Evolutionary conservation across 805 yeast species (phyloP), one percentile per base, ranked within the genome.

Genomic region (Candida xiaguanensis): DNA sequence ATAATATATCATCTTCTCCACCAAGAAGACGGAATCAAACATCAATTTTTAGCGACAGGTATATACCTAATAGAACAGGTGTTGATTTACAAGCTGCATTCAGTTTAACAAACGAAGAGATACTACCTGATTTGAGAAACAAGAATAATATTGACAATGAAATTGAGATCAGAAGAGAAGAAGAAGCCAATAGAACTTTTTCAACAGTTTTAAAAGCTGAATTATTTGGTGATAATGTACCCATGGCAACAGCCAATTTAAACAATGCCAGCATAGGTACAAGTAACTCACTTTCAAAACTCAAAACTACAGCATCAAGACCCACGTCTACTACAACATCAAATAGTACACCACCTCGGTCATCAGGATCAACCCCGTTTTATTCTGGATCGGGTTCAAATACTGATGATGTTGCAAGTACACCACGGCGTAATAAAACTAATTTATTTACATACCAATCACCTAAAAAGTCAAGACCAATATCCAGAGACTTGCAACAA

Each of bases 41-140:
- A 36, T 60, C 75, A 2, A 67, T 77, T 1, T 85, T 84, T 61
- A 80, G 85, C 46, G 99, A 90, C 59, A 67, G 98, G 40, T 88
- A 80, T 58, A 86, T 93, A 19, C 99, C 99, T 4, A 80, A 77
- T 44, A 65, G 99, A 35, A 80, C 86, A 1, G 96, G 95, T 1
- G 76, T 88, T 18, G 95, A 88, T 52, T 65, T 91, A 12, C 93
- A 87, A 52, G 88, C 96, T 0, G 96, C 96, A 6, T 83, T 80
- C 57, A 75, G 80, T 42, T 61, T 80, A 36, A 72, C 71, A 17
- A 62, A 63, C 37, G 75, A 69, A 41, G 75, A 67, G 13, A 53
- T 74, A 56, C 14, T 62, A 13, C 70, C 71, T 2, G 63, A 63
- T 32, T 47, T 61, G 25, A 26, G 40, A 20, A 41, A 38, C 12